A percentile compares a stretch with the other conserved stretches of the same genome.
These are phyloP conservation scores for Verticillium klebahnii DNA, from an alignment of 2,329 filamentous ascomycete genomes.

Conservation along the genomic window DNA sequence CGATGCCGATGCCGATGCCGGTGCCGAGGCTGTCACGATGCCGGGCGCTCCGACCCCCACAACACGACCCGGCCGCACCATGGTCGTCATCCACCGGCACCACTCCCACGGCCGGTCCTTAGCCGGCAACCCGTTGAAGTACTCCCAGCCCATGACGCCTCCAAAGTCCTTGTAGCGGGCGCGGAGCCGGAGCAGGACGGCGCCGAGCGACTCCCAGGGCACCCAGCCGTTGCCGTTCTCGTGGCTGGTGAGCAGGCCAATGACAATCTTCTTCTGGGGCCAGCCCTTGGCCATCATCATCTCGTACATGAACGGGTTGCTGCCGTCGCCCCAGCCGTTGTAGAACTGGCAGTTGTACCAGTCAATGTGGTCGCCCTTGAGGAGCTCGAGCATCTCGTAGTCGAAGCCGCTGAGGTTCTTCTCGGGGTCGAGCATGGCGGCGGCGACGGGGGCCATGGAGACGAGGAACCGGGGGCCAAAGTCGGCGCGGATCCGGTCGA, in stretches of 20 bases:
- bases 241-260: slow-evolving; percentile 77
- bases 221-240: slow-evolving; percentile 61
- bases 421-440: slow-evolving; percentile 53
- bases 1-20: background rate
- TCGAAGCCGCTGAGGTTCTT: slow-evolving; percentile 75
- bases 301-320: slow-evolving; percentile 42
- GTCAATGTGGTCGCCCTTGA: slow-evolving; percentile 60
- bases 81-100: slow-evolving; percentile 61
- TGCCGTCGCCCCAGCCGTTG: slow-evolving; percentile 72
- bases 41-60: background rate
- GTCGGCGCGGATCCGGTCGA: slow-evolving; percentile 63
- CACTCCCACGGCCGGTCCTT: slow-evolving; percentile 70
- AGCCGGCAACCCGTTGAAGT: slow-evolving; percentile 76
- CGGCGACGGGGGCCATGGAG: slow-evolving; percentile 77
- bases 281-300: slow-evolving; percentile 59
- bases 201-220: slow-evolving; percentile 39
- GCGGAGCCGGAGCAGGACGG: slow-evolving; percentile 36
- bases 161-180: slow-evolving; percentile 64
- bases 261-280: slow-evolving; percentile 67
- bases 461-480: slow-evolving; percentile 70
- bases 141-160: slow-evolving; percentile 94
- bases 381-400: slow-evolving; percentile 69
- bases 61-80: slow-evolving; percentile 24
- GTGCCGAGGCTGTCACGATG: background rate
- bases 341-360: slow-evolving; percentile 97